Conservation (phyloP, 345 rosid species). For the Camelina hispida region DNA sequence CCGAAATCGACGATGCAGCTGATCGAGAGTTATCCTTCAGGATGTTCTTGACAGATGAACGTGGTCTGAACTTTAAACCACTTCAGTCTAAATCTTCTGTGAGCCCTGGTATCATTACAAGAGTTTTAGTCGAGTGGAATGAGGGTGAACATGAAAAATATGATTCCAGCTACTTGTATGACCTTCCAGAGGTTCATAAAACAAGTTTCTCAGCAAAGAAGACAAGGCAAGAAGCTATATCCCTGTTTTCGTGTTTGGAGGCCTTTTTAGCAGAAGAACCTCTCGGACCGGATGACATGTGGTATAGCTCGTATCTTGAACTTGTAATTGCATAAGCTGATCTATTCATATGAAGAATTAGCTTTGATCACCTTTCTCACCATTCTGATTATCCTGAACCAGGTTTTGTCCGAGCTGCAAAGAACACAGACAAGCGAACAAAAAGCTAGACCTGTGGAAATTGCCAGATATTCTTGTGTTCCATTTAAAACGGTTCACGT, state of each 20-base stretch:
- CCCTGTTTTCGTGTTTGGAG: conserved; percentile 92
- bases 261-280: conserved; percentile 98
- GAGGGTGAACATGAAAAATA: conserved; percentile 64
- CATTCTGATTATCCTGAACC: conserved; percentile 18
- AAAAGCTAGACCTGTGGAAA: conserved; percentile 94
- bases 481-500: conserved; percentile 92
- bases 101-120: conserved; percentile 51
- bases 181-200: conserved; percentile 87
- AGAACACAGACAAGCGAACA: conserved; percentile 94
- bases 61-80: conserved; percentile 49
- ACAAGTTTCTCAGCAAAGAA: conserved; percentile 77
- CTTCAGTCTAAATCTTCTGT: conserved; percentile 57
- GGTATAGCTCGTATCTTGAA: conserved; percentile 53
- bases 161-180: conserved; percentile 74
- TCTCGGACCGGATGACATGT: conserved; percentile 97
- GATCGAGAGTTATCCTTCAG: conserved; percentile 49
- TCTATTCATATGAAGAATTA: background rate
- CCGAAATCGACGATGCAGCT: conserved; percentile 53
- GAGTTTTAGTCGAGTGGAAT: conserved; percentile 78
- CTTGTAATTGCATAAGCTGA: conserved; percentile 3
- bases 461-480: conserved; percentile 93
- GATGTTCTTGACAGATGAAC: conserved; percentile 64
- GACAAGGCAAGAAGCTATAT: conserved; percentile 88
- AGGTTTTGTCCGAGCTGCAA: conserved; percentile 98
- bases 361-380: conserved; percentile 22